Percentiles rank a stretch among this genome's conserved stretches.
Conservation (phyloP, 352 stramenopile species). For the Pythium monospermum region DNA sequence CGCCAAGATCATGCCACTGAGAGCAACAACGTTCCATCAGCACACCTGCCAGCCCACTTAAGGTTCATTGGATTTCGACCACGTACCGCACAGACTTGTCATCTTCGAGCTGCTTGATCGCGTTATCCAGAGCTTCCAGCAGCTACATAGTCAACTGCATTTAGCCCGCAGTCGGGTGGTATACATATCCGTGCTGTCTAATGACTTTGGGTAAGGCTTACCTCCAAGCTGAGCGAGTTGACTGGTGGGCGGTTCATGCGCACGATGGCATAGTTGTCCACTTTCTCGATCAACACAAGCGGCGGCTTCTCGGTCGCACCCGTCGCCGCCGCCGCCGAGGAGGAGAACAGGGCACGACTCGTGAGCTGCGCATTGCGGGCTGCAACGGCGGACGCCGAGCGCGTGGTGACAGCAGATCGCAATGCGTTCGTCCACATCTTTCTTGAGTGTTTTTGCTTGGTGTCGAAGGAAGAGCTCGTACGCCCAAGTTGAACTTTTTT, state of each 20-base stretch:
- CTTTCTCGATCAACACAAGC: slow-evolving; percentile 68
- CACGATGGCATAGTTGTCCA: slow-evolving; percentile 71
- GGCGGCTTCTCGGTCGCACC: slow-evolving; percentile 25
- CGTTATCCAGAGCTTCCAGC: slow-evolving; percentile 58
- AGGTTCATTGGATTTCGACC: neutral
- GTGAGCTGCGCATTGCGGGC: neutral
- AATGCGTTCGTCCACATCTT: neutral
- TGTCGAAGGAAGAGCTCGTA: neutral
- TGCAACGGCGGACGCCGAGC: no score
- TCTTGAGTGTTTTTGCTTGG: neutral
- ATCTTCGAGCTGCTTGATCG: slow-evolving; percentile 65
- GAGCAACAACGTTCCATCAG: neutral
- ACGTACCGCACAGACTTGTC: slow-evolving; percentile 71
- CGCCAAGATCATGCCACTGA: slow-evolving; percentile 69
- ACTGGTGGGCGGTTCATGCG: slow-evolving; percentile 74
- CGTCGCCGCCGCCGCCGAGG: no score
- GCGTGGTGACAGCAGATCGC: slow-evolving; percentile 8
- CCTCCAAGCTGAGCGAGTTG: slow-evolving; percentile 76
- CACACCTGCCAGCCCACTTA: neutral
- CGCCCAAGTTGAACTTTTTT: slow-evolving; percentile 14
- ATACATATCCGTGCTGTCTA: no score
- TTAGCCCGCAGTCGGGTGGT: no score
- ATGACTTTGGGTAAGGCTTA: slow-evolving; percentile 14
- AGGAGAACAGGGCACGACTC: slow-evolving; percentile 7
- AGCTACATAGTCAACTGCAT: slow-evolving; percentile 29